Conservation (phyloP, 441 rosid species). For the Corymbia calophylla region DNA sequence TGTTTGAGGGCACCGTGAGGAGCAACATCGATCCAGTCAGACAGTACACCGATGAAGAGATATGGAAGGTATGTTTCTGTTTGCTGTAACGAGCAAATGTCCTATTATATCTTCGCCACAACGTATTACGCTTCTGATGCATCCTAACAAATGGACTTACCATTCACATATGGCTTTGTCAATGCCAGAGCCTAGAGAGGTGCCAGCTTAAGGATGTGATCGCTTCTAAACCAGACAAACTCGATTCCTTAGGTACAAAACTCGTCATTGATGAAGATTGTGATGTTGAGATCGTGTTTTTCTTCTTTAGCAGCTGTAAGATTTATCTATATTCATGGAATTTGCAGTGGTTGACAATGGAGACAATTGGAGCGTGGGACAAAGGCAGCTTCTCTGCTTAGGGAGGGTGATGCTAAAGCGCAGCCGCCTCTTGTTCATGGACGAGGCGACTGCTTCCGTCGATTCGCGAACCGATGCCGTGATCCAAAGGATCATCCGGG, state of each 20-base stretch:
- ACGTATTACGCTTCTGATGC: background rate
- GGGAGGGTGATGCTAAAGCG: slow-evolving; percentile 88
- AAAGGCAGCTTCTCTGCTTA: slow-evolving; percentile 82
- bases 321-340: background rate
- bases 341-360: slow-evolving; percentile 73
- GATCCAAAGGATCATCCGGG: slow-evolving; percentile 84
- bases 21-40: slow-evolving; percentile 86
- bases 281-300: background rate
- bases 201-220: slow-evolving; percentile 88
- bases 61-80: slow-evolving; percentile 59
- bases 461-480: slow-evolving; percentile 90
- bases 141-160: background rate
- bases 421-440: slow-evolving; percentile 72
- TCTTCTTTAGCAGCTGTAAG: background rate
- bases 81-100: background rate
- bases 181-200: slow-evolving; percentile 63
- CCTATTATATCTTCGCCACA: background rate
- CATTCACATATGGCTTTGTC: background rate
- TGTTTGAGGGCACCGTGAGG: slow-evolving; percentile 92
- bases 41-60: slow-evolving; percentile 70
- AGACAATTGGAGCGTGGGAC: slow-evolving; percentile 98
- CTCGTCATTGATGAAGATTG: background rate
- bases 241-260: slow-evolving; percentile 60
- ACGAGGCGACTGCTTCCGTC: slow-evolving; percentile 94
- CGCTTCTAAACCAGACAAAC: slow-evolving; percentile 73